Evolutionary conservation across 73 alveolate species (phyloP), one percentile per base, ranked within the genome.

Genomic region (Blepharisma stoltei): DNA sequence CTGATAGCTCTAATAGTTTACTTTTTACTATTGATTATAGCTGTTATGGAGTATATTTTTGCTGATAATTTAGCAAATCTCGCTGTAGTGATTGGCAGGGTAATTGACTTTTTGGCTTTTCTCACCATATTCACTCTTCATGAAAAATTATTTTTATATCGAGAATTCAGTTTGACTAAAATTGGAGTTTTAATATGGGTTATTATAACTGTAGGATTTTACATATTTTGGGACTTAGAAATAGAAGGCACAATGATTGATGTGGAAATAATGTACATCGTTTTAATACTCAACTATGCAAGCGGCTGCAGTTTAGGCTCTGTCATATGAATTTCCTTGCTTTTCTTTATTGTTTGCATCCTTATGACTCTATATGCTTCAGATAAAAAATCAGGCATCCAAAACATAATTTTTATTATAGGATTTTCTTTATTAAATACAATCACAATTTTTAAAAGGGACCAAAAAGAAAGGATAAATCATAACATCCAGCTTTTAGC

Each of bases 401-500:
- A 32, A 32, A 32, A 32, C 41, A 32, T 32, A 32, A 32, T 32
- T 32, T 32, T 32, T 32, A 32, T 32, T 32, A 32, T 32, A 32
- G 73, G 73, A 60, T 60, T 60, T 60, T 60, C 73, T 60, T 3
- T 60, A 8, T 14, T 60, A 14, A 60, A 60, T 38, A 14, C 23
- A 0, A 60, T 14, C 14, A 38, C 73, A 8, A 60, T 60, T 38
- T 60, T 20, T 5, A 14, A n/a, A 20, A n/a, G 23, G 23, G 73
- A 60, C 14, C 14, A 60, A 60, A 60, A 60, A 8, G 73, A 60
- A 14, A 14, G 73, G 73, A 38, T 75, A n/a, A 81, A 81, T 44
- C 80, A 81, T 38, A 7, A 82, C 11, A 76, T 82, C 6, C 78
- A 86, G 41, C 82, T 69, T 76, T 78, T 77, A 52, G 93, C 86